phyloP scores from a whole-genome alignment of 176 grass and related monocot species.

The Lolium multiflorum region DNA sequence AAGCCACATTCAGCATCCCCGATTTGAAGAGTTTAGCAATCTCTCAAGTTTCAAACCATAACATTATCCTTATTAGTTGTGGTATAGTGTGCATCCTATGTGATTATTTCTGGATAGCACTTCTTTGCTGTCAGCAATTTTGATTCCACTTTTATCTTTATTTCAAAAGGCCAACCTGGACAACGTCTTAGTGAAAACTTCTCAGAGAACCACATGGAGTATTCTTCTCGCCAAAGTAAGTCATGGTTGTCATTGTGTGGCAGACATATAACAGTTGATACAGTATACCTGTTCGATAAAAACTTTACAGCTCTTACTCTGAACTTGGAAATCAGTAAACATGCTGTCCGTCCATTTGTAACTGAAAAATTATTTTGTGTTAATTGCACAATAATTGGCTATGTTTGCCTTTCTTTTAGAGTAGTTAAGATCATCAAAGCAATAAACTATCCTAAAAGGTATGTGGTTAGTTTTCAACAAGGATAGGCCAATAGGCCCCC shows the following conservation, averaged over 20 bases:
- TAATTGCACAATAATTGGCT: neutral
- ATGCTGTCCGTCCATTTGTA: neutral
- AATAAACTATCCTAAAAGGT: conserved; percentile 12
- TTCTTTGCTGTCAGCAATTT: conserved; percentile 6
- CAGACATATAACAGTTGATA: conserved; percentile 8
- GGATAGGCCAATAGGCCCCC: neutral
- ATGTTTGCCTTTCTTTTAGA: neutral
- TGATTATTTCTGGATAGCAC: neutral
- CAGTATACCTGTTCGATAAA: neutral
- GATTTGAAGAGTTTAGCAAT: neutral
- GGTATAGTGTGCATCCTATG: neutral
- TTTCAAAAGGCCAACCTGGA: neutral
- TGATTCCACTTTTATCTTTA: neutral
- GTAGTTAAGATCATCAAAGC: conserved; percentile 14
- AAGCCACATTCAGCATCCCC: conserved; percentile 6
- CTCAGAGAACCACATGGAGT: conserved; percentile 24
- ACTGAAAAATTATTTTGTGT: neutral
- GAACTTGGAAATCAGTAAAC: neutral
- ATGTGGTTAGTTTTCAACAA: neutral
- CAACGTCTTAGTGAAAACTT: conserved; percentile 43
- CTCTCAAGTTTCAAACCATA: neutral
- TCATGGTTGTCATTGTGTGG: conserved; percentile 4
- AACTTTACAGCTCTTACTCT: neutral
- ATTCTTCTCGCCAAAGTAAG: conserved; percentile 52
- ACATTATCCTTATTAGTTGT: conserved; percentile 4